Evolutionary conservation across 345 rosid genomes (phyloP), one percentile per base, ranked within the genome.

Genomic region (Boechera retrofracta): DNA sequence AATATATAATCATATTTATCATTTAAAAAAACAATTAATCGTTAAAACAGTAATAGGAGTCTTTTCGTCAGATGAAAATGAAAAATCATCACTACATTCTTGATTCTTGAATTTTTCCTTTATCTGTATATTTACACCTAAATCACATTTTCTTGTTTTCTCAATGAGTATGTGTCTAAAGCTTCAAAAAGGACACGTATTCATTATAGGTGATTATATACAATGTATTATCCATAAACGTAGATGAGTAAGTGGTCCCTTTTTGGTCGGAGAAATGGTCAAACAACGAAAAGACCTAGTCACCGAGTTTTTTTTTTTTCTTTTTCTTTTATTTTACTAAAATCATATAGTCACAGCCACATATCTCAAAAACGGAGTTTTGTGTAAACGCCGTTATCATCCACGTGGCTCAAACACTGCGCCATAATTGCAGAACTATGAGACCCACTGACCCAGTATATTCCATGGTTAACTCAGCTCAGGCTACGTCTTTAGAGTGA

Each of bases 401-500:
- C 60, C 35, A 69, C 73, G 73, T 69, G 48, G 36, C 49, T 54
- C 36, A 69, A 12, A 35, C 4, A 24, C 45, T 4, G 2, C 45
- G 11, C 59, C 16, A 67, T 18, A 63, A 3, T 21, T 39, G 2
- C 4, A 56, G 59, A 35, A 36, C 5, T 32, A 1, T 21, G 47
- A 45, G 71, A 67, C 48, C 60, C 36, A 33, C 36, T 21, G 24
- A 1, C 7, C 36, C 45, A 49, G 6, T 47, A 49, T 42, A 48
- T 32, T 48, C 42, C 26, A 33, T 1, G 28, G 55, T 35, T 11
- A 39, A 4, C 42, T 39, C 24, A 56, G 80, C 42, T 39, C 24
- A 56, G 80, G 81, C 73, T 64, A 74, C 66, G 80, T 73, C 73
- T 80, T 69, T 82, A 71, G 78, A 72, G 62, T 35, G 6, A 67